Evolutionary conservation across 352 stramenopile genomes (phyloP), one percentile per base, ranked within the genome.

Genomic region (Globisporangium splendens): DNA sequence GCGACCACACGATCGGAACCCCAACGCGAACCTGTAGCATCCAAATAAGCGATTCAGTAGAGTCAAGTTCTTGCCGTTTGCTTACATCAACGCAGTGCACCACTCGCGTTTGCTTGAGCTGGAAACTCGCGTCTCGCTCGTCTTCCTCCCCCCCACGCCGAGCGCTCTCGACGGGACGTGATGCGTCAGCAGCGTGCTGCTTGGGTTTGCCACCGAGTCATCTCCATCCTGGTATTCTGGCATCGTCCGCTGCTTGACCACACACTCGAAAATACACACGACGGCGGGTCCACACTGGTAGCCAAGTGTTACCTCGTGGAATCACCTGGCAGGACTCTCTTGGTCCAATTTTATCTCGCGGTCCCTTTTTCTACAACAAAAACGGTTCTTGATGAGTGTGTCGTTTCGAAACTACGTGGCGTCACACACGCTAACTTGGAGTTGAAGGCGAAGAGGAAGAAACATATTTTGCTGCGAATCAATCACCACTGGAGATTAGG

Each of bases 51-150:
- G 8, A 12, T 11, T 33, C 31, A 33, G 17, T 24, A 8, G 20
- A 11, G 13, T 12, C 42, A 18, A 24, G 8, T 31, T 35, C 28
- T 35, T 35, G 2, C 10, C 28, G 28, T 4, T 35, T 10, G 28
- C 8, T 35, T 11, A 15, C 15, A 60, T 28, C 20, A 46, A 14
- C n/a, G 33, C 38, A 22, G 39, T 31, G 28, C 28, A 6, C 10
- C 28, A 65, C 70, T n/a, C 59, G 79, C 71, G 63, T 69, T 14
- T 70, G 69, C 7, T 75, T 75, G 35, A 83, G 56, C 46, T 79
- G 69, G 22, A 73, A 55, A 42, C 44, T 79, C 14, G 42, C 38
- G 53, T 77, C 71, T 46, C 72, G 71, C 15, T 78, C 68, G 13
- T 75, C 71, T 8, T 75, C 61, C 7, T n/a, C n/a, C 31, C 18